phyloP scores from a whole-genome alignment of 2,329 filamentous ascomycete genomes.

The Escovopsis sp. region DNA sequence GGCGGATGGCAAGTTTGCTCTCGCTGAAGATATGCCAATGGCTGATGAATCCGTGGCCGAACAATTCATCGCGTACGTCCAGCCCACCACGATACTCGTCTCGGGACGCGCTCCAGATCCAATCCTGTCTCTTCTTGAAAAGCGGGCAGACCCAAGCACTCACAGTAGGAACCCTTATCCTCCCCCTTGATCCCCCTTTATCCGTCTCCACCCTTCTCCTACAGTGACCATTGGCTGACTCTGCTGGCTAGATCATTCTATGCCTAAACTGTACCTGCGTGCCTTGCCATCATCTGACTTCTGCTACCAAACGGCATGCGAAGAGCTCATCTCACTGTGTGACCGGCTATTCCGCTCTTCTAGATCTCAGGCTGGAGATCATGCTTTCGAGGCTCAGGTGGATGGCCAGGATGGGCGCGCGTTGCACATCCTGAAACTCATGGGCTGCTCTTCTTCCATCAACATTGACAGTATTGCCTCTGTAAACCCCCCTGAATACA shows the following conservation, averaged over 20 bases:
- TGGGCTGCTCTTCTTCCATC: slow-evolving; percentile 55
- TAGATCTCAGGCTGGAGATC: background rate
- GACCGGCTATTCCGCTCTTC: background rate
- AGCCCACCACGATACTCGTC: slow-evolving; percentile 41
- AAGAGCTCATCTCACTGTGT: slow-evolving; percentile 33
- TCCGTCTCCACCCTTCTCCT: background rate
- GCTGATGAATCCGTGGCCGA: slow-evolving; percentile 57
- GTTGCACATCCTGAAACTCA: slow-evolving; percentile 42
- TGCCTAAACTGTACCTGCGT: slow-evolving; percentile 34
- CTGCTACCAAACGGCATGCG: slow-evolving; percentile 48
- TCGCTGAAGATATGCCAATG: slow-evolving; percentile 62
- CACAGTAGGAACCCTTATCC: background rate
- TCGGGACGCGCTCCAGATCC: slow-evolving; percentile 30
- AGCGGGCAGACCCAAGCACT: slow-evolving; percentile 5
- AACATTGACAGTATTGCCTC: slow-evolving; percentile 62
- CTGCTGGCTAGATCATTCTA: background rate
- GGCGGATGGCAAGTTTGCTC: slow-evolving; percentile 51
- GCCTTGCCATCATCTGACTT: slow-evolving; percentile 61
- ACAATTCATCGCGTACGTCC: slow-evolving; percentile 37
- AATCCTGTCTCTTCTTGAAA: slow-evolving; percentile 19
- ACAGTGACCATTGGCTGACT: slow-evolving; percentile 1
- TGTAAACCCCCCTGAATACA: slow-evolving; percentile 22
- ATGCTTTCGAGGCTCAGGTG: slow-evolving; percentile 20
- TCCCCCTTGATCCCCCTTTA: background rate
- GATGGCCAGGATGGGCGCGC: slow-evolving; percentile 25